phyloP scores from a whole-genome alignment of 345 rosid species.

The Euphorbia tirucalli region DNA sequence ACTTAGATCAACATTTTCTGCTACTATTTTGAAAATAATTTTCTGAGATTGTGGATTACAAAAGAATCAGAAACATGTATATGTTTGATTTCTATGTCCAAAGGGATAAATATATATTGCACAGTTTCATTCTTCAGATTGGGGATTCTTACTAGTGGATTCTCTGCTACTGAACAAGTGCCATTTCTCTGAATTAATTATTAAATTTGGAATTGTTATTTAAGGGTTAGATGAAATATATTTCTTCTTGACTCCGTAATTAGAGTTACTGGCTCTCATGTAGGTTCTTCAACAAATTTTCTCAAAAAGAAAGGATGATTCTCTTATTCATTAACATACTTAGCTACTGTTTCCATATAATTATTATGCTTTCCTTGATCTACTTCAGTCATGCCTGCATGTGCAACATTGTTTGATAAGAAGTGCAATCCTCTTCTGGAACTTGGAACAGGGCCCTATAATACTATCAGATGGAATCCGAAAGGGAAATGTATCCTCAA shows the following conservation, averaged over 20 bases:
- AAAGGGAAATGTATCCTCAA: conserved; percentile 82
- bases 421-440: conserved; percentile 82
- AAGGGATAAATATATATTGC: not conserved
- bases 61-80: not conserved
- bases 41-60: too few relatives aligned
- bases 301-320: not conserved
- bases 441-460: conserved; percentile 87
- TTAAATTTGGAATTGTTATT: not conserved
- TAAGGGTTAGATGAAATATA: not conserved
- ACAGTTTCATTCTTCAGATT: not conserved
- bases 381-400: conserved; percentile 82
- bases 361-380: conserved; percentile 48
- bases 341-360: not conserved
- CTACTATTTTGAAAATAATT: too few relatives aligned
- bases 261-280: not conserved
- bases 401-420: conserved; percentile 80
- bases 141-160: too few relatives aligned
- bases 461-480: conserved; percentile 90
- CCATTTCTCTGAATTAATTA: not conserved
- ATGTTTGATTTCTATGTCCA: not conserved
- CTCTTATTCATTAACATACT: not conserved
- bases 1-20: too few relatives aligned
- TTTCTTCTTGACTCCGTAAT: not conserved
- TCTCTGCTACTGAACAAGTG: not conserved
- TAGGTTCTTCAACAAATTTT: not conserved